Evolutionary conservation across 2,329 filamentous ascomycete species (phyloP).

Genomic region (Leptographium lundbergii): DNA sequence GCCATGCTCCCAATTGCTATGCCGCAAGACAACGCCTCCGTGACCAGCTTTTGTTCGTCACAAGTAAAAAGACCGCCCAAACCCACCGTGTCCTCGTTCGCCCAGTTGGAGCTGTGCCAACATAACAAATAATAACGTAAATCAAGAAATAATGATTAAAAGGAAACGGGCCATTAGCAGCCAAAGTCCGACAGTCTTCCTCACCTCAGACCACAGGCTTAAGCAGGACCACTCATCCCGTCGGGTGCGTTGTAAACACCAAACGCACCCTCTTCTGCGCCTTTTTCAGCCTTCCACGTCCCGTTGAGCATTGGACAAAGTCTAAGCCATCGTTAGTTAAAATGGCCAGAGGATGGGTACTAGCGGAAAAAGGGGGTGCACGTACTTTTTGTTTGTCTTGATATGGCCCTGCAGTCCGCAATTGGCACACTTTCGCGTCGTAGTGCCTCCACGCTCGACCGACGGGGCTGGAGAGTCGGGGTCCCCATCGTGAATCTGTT

Average conservation of each 20-base stretch:
- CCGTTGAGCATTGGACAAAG: slow-evolving; percentile 79
- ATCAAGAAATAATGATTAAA: background rate
- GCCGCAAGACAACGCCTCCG: background rate
- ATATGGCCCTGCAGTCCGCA: slow-evolving; percentile 96
- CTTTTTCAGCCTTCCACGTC: slow-evolving; percentile 53
- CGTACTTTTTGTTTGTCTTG: slow-evolving; percentile 90
- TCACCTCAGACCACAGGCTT: background rate
- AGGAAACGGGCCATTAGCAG: background rate
- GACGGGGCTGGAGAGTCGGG: slow-evolving; percentile 37
- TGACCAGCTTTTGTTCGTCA: background rate
- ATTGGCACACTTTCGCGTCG: slow-evolving; percentile 89
- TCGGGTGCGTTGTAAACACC: slow-evolving; percentile 31
- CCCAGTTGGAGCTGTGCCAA: background rate
- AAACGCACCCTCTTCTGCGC: slow-evolving; percentile 45
- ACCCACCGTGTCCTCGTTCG: background rate
- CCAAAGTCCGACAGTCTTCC: background rate
- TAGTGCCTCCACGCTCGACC: slow-evolving; percentile 50
- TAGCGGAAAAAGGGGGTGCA: slow-evolving; percentile 27
- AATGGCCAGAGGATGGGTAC: slow-evolving; percentile 7
- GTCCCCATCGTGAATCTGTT: slow-evolving; percentile 28
- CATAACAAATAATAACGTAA: background rate
- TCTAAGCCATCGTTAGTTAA: slow-evolving; percentile 28
- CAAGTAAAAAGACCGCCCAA: background rate
- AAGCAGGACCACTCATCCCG: slow-evolving; percentile 6
- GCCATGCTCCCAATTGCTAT: background rate